phyloP scores from a whole-genome alignment of 2,329 filamentous ascomycete genomes.

The Neofusicoccum parvum region DNA sequence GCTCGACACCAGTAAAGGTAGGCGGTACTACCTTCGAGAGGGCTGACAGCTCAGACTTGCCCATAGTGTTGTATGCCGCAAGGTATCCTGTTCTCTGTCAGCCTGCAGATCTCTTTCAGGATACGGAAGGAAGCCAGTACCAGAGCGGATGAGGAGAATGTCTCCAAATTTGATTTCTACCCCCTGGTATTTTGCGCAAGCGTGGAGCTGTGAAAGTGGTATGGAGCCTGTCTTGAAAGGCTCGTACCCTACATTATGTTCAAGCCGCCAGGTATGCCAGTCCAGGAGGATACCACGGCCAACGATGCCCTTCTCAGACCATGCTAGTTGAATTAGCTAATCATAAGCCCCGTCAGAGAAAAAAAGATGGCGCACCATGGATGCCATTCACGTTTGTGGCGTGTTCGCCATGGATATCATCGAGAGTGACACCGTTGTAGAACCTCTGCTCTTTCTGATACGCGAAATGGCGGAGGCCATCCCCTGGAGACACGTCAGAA shows the following conservation, averaged over 20 bases:
- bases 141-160: slow-evolving; percentile 34
- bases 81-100: slow-evolving; percentile 25
- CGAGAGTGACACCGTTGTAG: slow-evolving; percentile 35
- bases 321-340: slow-evolving; percentile 36
- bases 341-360: too few relatives aligned
- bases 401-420: slow-evolving; percentile 30
- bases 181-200: slow-evolving; percentile 26
- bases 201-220: slow-evolving; percentile 26
- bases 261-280: slow-evolving; percentile 42
- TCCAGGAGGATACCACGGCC: slow-evolving; percentile 59
- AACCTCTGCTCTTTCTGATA: slow-evolving; percentile 31
- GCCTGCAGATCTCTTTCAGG: neutral
- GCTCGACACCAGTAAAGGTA: slow-evolving; percentile 22
- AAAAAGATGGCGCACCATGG: slow-evolving; percentile 18
- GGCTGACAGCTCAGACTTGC: slow-evolving; percentile 22
- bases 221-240: slow-evolving; percentile 29
- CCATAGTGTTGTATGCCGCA: slow-evolving; percentile 22
- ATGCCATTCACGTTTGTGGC: slow-evolving; percentile 26
- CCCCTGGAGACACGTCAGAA: slow-evolving; percentile 29
- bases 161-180: slow-evolving; percentile 32
- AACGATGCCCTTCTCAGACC: slow-evolving; percentile 58
- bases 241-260: slow-evolving; percentile 26
- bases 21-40: slow-evolving; percentile 21
- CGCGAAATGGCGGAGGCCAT: slow-evolving; percentile 40
- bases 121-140: neutral